Conservation (phyloP, 2,329 filamentous ascomycete genomes). For the Endothia cerciana region DNA sequence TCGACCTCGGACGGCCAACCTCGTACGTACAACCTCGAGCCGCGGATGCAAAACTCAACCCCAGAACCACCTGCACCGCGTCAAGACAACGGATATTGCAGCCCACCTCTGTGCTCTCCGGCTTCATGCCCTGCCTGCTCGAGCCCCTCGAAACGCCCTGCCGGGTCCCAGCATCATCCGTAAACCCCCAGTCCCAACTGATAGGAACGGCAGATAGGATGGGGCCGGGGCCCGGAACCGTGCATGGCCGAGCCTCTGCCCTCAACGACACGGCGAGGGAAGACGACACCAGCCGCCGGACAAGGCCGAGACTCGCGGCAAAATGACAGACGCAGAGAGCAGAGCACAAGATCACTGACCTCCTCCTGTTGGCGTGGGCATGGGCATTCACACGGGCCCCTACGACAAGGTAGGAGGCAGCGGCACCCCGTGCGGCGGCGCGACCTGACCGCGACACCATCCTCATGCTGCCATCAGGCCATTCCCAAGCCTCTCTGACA, state of each 20-base stretch:
- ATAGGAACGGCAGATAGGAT: not conserved
- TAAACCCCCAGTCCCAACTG: not conserved
- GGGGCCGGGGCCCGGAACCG: not conserved
- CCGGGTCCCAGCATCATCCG: not conserved
- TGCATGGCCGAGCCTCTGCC: not conserved
- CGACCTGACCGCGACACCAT: too few species aligned
- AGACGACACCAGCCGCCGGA: not conserved
- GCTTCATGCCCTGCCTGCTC: not conserved
- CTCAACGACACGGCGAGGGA: not conserved
- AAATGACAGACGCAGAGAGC: not conserved
- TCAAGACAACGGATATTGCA: not conserved
- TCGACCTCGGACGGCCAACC: not conserved
- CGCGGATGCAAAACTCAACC: not conserved
- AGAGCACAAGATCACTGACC: not conserved
- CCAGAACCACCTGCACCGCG: not conserved
- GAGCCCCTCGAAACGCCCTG: not conserved
- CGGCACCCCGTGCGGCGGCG: not conserved
- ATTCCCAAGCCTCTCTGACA: slow-evolving; percentile 11
- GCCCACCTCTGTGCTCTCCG: not conserved
- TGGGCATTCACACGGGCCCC: too few species aligned
- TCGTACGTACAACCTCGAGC: not conserved
- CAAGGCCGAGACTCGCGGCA: not conserved
- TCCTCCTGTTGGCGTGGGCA: not conserved
- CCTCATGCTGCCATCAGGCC: not conserved
- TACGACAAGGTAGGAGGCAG: too few species aligned